These are phyloP conservation scores for Colletotrichum tofieldiae DNA, from an alignment of 2,329 filamentous ascomycete genomes.

Conservation along the genomic window DNA sequence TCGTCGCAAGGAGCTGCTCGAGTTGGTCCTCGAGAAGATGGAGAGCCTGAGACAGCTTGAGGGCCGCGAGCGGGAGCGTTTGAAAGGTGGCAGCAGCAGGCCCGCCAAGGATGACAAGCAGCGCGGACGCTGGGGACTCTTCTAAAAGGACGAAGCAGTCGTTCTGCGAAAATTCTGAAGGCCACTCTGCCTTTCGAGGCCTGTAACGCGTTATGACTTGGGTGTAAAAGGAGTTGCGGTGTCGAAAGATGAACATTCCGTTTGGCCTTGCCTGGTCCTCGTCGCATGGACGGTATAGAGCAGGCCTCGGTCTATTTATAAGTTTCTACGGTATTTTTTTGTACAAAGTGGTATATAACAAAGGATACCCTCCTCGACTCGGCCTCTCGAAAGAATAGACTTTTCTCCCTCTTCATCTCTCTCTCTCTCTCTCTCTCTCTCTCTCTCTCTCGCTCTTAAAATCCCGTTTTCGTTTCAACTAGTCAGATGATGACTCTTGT, in stretches of 20 bases:
- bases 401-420: background rate
- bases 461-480: background rate
- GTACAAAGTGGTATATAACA: conserved; percentile 32
- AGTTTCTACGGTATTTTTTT: conserved; percentile 29
- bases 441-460: background rate
- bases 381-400: conserved; percentile 24
- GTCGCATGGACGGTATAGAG: conserved; percentile 7
- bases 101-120: conserved; percentile 59
- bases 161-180: background rate
- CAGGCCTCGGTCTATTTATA: conserved; percentile 16
- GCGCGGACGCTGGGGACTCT: conserved; percentile 66
- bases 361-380: conserved; percentile 52
- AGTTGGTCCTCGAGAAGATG: conserved; percentile 96
- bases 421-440: background rate
- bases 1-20: conserved; percentile 89
- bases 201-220: conserved; percentile 38
- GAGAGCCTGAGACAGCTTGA: conserved; percentile 90
- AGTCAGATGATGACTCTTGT: background rate
- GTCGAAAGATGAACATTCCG: conserved; percentile 21
- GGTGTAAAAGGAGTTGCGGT: conserved; percentile 39
- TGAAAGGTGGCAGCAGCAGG: conserved; percentile 48
- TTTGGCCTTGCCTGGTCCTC: background rate
- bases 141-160: conserved; percentile 51
- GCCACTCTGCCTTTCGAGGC: background rate
- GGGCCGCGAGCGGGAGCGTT: conserved; percentile 75